Evolutionary conservation across 2,329 filamentous ascomycete genomes (phyloP).

Genomic region (Erysiphe pulchra): DNA sequence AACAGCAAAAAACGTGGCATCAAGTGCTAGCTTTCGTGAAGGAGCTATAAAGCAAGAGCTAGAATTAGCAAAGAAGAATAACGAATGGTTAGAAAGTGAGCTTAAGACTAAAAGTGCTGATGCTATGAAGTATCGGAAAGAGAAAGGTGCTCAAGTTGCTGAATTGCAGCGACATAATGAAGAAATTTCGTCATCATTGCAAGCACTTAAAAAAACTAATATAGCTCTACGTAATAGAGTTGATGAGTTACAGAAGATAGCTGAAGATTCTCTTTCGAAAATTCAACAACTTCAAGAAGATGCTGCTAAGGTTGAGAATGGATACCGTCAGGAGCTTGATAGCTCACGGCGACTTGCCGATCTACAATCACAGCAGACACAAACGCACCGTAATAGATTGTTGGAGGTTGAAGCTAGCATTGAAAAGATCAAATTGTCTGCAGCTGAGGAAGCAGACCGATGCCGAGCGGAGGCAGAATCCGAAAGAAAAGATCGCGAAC

Average conservation of each 20-base stretch:
- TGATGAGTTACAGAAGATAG: conserved; percentile 62
- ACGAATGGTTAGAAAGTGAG: conserved; percentile 81
- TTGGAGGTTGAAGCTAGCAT: conserved; percentile 39
- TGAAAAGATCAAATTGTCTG: conserved; percentile 33
- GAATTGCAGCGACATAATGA: conserved; percentile 76
- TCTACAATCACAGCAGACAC: conserved; percentile 50
- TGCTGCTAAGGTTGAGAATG: conserved; percentile 57
- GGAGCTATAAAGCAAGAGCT: conserved; percentile 78
- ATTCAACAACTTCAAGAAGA: conserved; percentile 72
- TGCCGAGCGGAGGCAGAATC: conserved; percentile 26
- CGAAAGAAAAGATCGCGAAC: conserved; percentile 31
- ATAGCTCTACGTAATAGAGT: conserved; percentile 56
- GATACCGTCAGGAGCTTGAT: conserved; percentile 67
- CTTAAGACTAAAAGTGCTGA: conserved; percentile 76
- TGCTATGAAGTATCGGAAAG: conserved; percentile 72
- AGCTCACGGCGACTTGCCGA: conserved; percentile 59
- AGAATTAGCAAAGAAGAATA: conserved; percentile 65
- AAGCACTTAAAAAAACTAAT: conserved; percentile 56
- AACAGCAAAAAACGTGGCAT: conserved; percentile 51
- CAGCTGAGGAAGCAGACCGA: conserved; percentile 29
- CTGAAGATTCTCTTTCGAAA: conserved; percentile 57
- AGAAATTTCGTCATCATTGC: conserved; percentile 52
- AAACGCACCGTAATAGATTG: conserved; percentile 43
- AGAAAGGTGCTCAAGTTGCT: conserved; percentile 73
- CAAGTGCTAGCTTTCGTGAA: conserved; percentile 69